phyloP scores from a whole-genome alignment of 2,329 filamentous ascomycete genomes.

The Clarireedia monteithiana region DNA sequence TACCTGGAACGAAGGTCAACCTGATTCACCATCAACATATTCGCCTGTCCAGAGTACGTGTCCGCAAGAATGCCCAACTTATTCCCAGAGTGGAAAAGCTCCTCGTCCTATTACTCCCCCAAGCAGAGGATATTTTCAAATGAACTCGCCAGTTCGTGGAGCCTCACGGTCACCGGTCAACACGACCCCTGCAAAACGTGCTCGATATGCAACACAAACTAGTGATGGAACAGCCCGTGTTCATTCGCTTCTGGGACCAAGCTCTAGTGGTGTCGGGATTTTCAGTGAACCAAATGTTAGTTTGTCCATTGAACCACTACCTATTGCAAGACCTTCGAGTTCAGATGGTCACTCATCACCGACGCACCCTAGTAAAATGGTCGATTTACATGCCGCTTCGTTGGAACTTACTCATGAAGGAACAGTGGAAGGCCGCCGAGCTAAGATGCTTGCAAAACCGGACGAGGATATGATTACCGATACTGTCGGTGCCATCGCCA shows the following conservation, averaged over 20 bases:
- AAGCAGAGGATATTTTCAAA: slow-evolving; percentile 2
- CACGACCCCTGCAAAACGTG: slow-evolving; percentile 22
- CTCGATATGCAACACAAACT: slow-evolving; percentile 18
- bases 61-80: slow-evolving; percentile 9
- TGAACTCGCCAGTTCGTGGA: slow-evolving; percentile 11
- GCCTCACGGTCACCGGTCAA: slow-evolving; percentile 14
- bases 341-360: slow-evolving; percentile 25
- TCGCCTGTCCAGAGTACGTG: slow-evolving; percentile 17
- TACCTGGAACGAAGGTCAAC: slow-evolving; percentile 57
- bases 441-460: background rate
- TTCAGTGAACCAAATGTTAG: slow-evolving; percentile 17
- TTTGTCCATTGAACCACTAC: slow-evolving; percentile 10
- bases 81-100: slow-evolving; percentile 9
- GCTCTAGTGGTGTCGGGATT: slow-evolving; percentile 9
- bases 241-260: slow-evolving; percentile 24
- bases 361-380: background rate
- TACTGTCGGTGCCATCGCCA: slow-evolving; percentile 91
- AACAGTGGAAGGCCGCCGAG: slow-evolving; percentile 16
- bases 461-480: slow-evolving; percentile 68
- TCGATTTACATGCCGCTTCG: slow-evolving; percentile 6
- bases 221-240: slow-evolving; percentile 22
- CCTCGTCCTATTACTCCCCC: slow-evolving; percentile 4
- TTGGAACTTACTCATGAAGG: slow-evolving; percentile 18
- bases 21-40: slow-evolving; percentile 42
- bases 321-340: slow-evolving; percentile 10